Evolutionary conservation across 2,329 filamentous ascomycete species (phyloP).

Genomic region (Diaporthe capsici): DNA sequence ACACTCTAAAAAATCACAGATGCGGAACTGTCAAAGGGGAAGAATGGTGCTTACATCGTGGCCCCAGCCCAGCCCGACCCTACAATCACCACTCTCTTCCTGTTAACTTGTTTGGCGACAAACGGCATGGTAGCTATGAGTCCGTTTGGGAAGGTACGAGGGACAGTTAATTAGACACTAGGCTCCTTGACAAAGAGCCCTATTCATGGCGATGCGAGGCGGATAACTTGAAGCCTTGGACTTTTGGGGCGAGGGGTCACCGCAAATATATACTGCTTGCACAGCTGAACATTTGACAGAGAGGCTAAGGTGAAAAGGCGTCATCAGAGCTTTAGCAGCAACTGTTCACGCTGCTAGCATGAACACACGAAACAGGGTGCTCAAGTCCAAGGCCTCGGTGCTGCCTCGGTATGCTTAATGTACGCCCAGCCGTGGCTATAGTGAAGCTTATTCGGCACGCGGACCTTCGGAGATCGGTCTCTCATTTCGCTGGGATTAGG

Average conservation of each 20-base stretch:
- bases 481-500: too few species aligned
- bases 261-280: background rate
- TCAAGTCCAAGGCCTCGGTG: background rate
- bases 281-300: background rate
- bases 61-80: conserved; percentile 37
- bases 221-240: rapidly evolving
- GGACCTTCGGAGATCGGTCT: conserved; percentile 24
- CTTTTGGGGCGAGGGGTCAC: background rate
- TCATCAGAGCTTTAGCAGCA: conserved; percentile 13
- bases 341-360: background rate
- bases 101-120: conserved; percentile 33
- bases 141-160: too few species aligned
- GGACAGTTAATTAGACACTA: background rate
- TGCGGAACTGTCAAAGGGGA: too few species aligned
- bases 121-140: conserved; percentile 27
- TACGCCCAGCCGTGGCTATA: background rate
- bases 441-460: background rate
- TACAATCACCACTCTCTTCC: conserved; percentile 34
- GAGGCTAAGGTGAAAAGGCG: conserved; percentile 3
- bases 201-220: too few species aligned
- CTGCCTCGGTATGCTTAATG: background rate
- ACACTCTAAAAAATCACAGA: too few species aligned
- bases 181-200: background rate
- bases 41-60: conserved; percentile 10
- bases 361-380: background rate